Evolutionary conservation across 148 eudicot genomes (phyloP), one percentile per base, ranked within the genome.

Genomic region (Euryodendron excelsum): DNA sequence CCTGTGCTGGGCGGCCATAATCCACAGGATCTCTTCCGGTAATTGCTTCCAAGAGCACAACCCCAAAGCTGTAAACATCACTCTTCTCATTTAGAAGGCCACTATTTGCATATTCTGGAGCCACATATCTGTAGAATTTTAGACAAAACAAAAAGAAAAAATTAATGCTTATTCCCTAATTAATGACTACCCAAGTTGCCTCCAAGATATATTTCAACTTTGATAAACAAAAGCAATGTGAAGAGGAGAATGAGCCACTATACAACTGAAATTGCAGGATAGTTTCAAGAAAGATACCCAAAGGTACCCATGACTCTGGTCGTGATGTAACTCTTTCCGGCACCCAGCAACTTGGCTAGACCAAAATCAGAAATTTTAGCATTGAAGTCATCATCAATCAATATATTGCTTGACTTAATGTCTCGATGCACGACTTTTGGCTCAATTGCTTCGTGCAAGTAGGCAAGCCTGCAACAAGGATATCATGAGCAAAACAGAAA

Each of bases 231-330:
- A 50, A 17, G 75, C 60, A 70, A 71, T 15, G 5, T 71, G 59
- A 71, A 28, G 59, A 65, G 60, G 60, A 60, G 11, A 60, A 37
- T 37, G 50, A 41, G 10, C 1, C 50, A 68, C 72, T 1, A 12
- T 13, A 69, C 53, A 44, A 69, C 50, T 10, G 53, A 69, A 2
- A n/a, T 33, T 69, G 52, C 7, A 21, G 5, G 15, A n/a, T 25
- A 25, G 44, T 28, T n/a, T 28, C 33, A 23, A 30, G 27, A 53
- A 28, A 66, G 34, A 79, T 75, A 71, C 98, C 98, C 98, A 68
- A 95, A 95, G 21, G 99, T 95, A 69, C 99, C 99, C 97, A 95
- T 95, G 8, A 93, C 99, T 86, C 99, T 85, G 47, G 99, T 95
- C 34, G 92, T 90, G 66, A 95, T 93, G 77, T 93, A 96, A 83